Conservation (phyloP, 352 stramenopile species). For the Phytophthora ohioensis region DNA sequence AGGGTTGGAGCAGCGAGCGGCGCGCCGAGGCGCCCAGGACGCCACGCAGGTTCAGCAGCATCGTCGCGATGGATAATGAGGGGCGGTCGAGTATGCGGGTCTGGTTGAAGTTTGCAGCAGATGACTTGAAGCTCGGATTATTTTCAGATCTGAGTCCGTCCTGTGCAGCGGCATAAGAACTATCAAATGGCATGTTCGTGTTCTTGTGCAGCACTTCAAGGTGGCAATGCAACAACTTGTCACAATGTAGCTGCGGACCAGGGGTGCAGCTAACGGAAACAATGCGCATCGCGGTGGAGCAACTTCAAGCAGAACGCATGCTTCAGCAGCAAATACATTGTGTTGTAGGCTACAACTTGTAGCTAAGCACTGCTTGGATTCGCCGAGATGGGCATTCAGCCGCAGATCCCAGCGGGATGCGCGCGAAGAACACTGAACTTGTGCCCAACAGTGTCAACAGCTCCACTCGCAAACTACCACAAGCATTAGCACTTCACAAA, state of each 20-base stretch:
- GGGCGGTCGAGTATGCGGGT: background rate
- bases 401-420: slow-evolving; percentile 1
- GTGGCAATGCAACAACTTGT: too few species aligned
- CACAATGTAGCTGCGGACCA: too few species aligned
- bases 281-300: background rate
- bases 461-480: slow-evolving; percentile 6
- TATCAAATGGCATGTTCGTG: slow-evolving; percentile 1
- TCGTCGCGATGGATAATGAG: slow-evolving; percentile 11
- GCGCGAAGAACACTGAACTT: background rate
- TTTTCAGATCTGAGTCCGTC: slow-evolving; percentile 6
- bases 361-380: too few species aligned
- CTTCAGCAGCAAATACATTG: too few species aligned
- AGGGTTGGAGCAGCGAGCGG: slow-evolving; percentile 1
- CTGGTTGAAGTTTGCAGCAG: slow-evolving; percentile 13
- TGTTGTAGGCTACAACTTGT: too few species aligned
- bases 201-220: too few species aligned
- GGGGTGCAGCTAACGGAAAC: background rate
- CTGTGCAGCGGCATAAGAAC: slow-evolving; percentile 3
- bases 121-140: slow-evolving; percentile 12
- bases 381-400: background rate
- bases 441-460: background rate
- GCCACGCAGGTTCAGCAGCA: slow-evolving; percentile 17
- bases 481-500: slow-evolving; percentile 21
- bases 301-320: slow-evolving; percentile 2
- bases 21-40: slow-evolving; percentile 7